phyloP scores from a whole-genome alignment of 331 rosid genomes.

The Spiraea crenata region DNA sequence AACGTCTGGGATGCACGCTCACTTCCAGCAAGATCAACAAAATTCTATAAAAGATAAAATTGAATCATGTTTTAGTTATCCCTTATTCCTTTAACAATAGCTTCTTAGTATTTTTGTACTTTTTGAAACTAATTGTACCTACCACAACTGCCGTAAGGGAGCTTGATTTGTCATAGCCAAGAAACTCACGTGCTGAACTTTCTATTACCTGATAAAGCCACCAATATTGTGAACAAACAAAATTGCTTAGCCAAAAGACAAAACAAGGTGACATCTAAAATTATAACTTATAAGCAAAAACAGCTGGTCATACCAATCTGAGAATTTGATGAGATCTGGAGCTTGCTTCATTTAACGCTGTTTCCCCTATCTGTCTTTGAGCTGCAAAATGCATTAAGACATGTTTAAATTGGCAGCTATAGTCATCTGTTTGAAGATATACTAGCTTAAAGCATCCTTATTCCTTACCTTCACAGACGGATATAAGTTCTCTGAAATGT shows the following conservation, averaged over 20 bases:
- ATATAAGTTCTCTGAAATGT: conserved; percentile 78
- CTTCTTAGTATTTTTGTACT: background rate
- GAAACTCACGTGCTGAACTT: conserved; percentile 87
- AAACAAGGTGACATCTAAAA: background rate
- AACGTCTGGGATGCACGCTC: conserved; percentile 91
- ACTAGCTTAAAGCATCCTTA: conserved; percentile 36
- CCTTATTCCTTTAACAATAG: conserved; percentile 7
- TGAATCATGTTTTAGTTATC: conserved; percentile 15
- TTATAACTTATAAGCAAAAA: conserved; percentile 10
- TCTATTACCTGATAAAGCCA: conserved; percentile 69
- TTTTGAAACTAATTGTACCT: conserved; percentile 21
- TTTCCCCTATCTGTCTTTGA: conserved; percentile 98
- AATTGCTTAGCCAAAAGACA: background rate
- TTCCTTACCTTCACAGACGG: conserved; percentile 84
- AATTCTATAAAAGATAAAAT: conserved; percentile 55
- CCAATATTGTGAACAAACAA: conserved; percentile 5
- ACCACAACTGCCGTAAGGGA: conserved; percentile 92
- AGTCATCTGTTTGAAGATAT: conserved; percentile 11
- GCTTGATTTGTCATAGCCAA: conserved; percentile 87
- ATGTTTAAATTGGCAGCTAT: conserved; percentile 19
- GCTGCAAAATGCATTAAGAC: conserved; percentile 44
- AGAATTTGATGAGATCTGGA: conserved; percentile 99
- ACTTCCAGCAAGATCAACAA: conserved; percentile 97
- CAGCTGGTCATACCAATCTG: conserved; percentile 60
- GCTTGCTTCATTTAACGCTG: conserved; percentile 92